A percentile compares a stretch with the other conserved stretches of the same genome.
phyloP scores from a whole-genome alignment of 2,329 filamentous ascomycete species.

The Talaromyces rugulosus region DNA sequence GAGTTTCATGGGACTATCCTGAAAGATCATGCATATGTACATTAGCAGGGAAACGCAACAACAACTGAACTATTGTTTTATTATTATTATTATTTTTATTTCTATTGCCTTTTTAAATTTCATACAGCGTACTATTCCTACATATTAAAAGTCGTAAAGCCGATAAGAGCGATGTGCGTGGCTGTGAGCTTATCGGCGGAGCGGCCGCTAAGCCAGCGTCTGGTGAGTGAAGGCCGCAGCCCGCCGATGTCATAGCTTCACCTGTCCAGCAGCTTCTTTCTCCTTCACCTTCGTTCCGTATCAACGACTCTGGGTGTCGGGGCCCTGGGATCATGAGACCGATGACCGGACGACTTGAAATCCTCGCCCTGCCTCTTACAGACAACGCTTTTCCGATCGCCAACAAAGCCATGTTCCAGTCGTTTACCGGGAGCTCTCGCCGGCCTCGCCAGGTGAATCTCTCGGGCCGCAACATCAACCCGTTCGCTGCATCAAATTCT shows the following conservation, averaged over 20 bases:
- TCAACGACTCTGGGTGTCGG: slow-evolving; percentile 1
- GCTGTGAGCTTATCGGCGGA: not conserved
- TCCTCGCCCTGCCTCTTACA: not conserved
- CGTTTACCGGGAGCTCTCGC: slow-evolving; percentile 83
- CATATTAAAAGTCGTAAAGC: not conserved
- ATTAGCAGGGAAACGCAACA: not conserved
- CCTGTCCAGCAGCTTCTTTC: not conserved
- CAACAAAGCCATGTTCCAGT: slow-evolving; percentile 70
- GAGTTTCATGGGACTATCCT: not conserved
- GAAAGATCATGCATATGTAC: not conserved
- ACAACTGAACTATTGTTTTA: not conserved
- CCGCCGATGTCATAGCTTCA: slow-evolving; percentile 10
- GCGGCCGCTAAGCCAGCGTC: not conserved
- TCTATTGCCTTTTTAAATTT: too few species aligned
- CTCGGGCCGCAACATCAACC: slow-evolving; percentile 77
- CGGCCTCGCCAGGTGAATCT: slow-evolving; percentile 90
- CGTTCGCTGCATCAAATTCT: slow-evolving; percentile 68
- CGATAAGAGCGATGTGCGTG: not conserved
- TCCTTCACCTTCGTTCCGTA: not conserved
- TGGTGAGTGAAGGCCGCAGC: not conserved
- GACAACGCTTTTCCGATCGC: slow-evolving; percentile 1
- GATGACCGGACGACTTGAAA: not conserved
- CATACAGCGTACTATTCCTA: too few species aligned
- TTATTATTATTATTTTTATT: not conserved
- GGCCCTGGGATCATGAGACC: not conserved